Evolutionary conservation across 2,329 filamentous ascomycete genomes (phyloP).

Genomic region (Fonsecaea nubica): DNA sequence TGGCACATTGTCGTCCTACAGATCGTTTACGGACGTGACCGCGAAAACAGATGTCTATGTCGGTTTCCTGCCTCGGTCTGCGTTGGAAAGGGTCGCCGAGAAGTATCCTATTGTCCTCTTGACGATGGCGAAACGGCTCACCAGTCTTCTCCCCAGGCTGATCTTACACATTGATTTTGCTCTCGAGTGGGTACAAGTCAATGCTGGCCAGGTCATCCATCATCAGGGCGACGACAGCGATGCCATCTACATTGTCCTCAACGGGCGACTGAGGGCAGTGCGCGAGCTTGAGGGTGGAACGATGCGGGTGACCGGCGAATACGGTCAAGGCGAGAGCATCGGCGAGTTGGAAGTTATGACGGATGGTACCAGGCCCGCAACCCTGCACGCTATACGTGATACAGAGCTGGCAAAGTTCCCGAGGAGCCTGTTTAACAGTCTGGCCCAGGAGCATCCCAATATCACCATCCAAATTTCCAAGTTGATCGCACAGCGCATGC

Average conservation of each 20-base stretch:
- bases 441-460: slow-evolving; percentile 94
- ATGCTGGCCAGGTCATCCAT: slow-evolving; percentile 92
- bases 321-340: slow-evolving; percentile 95
- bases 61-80: slow-evolving; percentile 84
- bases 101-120: slow-evolving; percentile 88
- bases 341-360: slow-evolving; percentile 97
- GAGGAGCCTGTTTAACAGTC: slow-evolving; percentile 93
- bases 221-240: slow-evolving; percentile 95
- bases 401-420: slow-evolving; percentile 97
- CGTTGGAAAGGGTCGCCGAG: slow-evolving; percentile 90
- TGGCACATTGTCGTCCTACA: slow-evolving; percentile 89
- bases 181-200: slow-evolving; percentile 96
- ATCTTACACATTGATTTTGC: slow-evolving; percentile 98
- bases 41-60: slow-evolving; percentile 99
- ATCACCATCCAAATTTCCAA: slow-evolving; percentile 99
- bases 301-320: slow-evolving; percentile 87
- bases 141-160: slow-evolving; percentile 82
- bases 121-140: slow-evolving; percentile 94
- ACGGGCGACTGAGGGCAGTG: slow-evolving; percentile 85
- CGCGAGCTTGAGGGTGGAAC: slow-evolving; percentile 80
- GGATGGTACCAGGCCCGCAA: slow-evolving; percentile 87
- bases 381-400: slow-evolving; percentile 92
- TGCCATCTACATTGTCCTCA: slow-evolving; percentile 96
- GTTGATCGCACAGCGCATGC: slow-evolving; percentile 95
- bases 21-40: slow-evolving; percentile 94